A percentile compares a stretch with the other conserved stretches of the same genome.
These are phyloP conservation scores for Linnemannia exigua DNA, from an alignment of 192 early-diverging fungal genomes.

Conservation along the genomic window DNA sequence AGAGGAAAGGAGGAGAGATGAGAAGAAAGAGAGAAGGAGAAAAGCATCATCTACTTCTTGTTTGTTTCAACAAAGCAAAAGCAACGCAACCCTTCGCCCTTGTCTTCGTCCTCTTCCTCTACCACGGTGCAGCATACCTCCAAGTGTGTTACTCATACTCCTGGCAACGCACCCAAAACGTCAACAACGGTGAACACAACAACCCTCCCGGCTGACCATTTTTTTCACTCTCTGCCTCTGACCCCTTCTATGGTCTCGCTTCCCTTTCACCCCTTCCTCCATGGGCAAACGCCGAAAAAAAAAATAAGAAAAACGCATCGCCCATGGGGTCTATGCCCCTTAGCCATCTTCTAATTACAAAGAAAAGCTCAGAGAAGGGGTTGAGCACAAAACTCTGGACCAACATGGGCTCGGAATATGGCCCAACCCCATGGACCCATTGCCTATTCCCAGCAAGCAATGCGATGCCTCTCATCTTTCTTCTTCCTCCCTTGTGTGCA, in stretches of 20 bases:
- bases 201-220: neutral
- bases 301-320: neutral
- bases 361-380: constrained; percentile 4
- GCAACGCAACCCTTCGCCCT: neutral
- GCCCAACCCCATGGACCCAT: constrained; percentile 8
- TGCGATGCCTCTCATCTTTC: constrained; percentile 30
- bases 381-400: neutral
- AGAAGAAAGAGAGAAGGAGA: neutral
- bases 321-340: neutral
- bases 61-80: neutral
- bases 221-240: neutral
- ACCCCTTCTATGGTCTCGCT: neutral
- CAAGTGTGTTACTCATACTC: neutral
- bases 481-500: neutral
- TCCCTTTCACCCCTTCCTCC: neutral
- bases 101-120: neutral
- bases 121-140: neutral
- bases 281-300: constrained; percentile 5
- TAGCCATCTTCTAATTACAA: neutral
- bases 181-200: neutral
- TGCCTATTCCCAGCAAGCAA: constrained; percentile 48
- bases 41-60: neutral
- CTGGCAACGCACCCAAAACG: constrained; percentile 3
- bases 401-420: constrained; percentile 31
- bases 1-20: neutral